Evolutionary conservation across 192 early-diverging fungal genomes (phyloP), one percentile per base, ranked within the genome.

Genomic region (Mortierella claussenii): DNA sequence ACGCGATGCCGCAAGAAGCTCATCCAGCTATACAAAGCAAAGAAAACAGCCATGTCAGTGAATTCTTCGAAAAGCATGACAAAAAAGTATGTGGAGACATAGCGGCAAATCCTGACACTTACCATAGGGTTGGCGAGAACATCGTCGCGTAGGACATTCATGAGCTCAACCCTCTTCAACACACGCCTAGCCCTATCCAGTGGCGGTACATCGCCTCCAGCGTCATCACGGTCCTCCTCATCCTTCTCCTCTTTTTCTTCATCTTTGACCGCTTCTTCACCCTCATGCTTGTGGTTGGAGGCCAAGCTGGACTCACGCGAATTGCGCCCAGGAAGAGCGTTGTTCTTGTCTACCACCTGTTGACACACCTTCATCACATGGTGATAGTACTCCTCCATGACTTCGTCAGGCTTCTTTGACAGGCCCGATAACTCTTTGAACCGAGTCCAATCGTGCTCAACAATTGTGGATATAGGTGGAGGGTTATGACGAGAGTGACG

Each of bases 371-470:
- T 50, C 50, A 92, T 80, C 1, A 92, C 69, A 32, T 89, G 85
- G 27, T 82, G 54, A 53, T 83, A 89, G 67, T 92, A 88, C 9
- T 78, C 78, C 43, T 91, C 88, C 53, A 95, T 75, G 4, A 85
- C 85, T 21, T 92, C 89, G 52, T 89, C 87, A 5, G 90, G 70
- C 75, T 93, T 92, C 44, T 83, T 82, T 13, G 68, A 60, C 27
- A 95, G 54, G 33, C 88, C 86, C 34, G 90, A 78, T 13, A 94
- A 68, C 45, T 89, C 87, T 48, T 88, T 90, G 80, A 95, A 94
- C 3, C 83, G 78, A 1, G 73, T 78, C 93, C 93, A 95, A 36
- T 76, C 73, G 33, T 76, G 73, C 43, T 36, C 55, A 3, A 68
- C 32, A 24, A 47, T 17, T 5, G 44, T 30, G 21, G 44, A 21